Evolutionary conservation across 1,139 yeast genomes (phyloP).

Genomic region (Candida neerlandica): DNA sequence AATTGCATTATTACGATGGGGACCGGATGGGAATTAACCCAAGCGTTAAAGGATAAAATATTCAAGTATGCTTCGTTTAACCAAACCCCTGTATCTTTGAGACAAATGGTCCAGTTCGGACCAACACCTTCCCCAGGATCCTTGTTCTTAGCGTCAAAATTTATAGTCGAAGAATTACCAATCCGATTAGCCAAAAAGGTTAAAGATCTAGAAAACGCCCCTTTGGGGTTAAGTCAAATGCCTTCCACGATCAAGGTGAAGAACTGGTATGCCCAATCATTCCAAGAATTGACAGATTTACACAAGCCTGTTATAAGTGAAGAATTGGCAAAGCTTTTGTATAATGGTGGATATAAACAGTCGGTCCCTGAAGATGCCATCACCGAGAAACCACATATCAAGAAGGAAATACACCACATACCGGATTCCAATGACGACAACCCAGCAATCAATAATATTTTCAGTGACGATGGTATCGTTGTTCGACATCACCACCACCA

Average conservation of each 20-base stretch:
- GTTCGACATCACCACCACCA: conserved; percentile 33
- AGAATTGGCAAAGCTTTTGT: conserved; percentile 39
- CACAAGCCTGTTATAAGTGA: conserved; percentile 52
- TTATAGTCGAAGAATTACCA: conserved; percentile 85
- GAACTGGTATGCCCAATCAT: conserved; percentile 91
- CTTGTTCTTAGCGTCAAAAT: conserved; percentile 80
- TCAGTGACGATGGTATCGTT: conserved; percentile 57
- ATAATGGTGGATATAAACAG: conserved; percentile 17
- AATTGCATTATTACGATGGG: conserved; percentile 30
- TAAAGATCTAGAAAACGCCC: conserved; percentile 79
- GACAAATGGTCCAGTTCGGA: conserved; percentile 95
- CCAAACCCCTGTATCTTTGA: conserved; percentile 80
- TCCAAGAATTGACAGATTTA: conserved; percentile 71
- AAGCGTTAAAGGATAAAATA: conserved; percentile 41
- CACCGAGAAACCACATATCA: conserved; percentile 10
- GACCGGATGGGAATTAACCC: conserved; percentile 50
- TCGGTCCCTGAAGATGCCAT: conserved; percentile 3
- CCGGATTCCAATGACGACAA: conserved; percentile 27
- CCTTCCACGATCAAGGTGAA: conserved; percentile 77
- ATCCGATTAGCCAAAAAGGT: conserved; percentile 85
- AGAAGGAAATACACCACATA: conserved; percentile 15
- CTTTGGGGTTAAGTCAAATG: conserved; percentile 71
- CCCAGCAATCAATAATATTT: conserved; percentile 47
- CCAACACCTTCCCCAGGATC: conserved; percentile 77
- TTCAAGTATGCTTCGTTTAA: conserved; percentile 68